Percentiles rank a stretch among this genome's conserved stretches.
phyloP scores from a whole-genome alignment of 202 grass and related monocot species.

The Thinopyrum obtusiflorum region DNA sequence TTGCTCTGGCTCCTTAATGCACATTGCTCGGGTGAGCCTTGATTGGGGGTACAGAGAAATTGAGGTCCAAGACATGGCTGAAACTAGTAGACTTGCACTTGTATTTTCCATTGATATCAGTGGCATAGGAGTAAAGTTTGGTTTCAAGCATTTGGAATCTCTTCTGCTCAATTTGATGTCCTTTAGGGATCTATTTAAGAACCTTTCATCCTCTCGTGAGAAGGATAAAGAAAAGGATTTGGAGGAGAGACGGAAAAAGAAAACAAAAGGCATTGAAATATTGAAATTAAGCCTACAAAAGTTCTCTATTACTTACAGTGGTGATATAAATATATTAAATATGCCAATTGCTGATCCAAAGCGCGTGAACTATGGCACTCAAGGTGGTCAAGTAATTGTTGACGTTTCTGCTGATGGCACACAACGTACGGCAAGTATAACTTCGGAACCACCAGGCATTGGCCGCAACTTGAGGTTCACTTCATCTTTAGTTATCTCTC shows the following conservation, averaged over 20 bases:
- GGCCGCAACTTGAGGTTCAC: constrained; percentile 67
- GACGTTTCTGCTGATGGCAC: constrained; percentile 88
- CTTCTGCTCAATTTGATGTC: constrained; percentile 67
- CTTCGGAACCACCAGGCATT: constrained; percentile 41
- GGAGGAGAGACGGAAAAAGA: constrained; percentile 53
- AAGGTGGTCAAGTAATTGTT: constrained; percentile 80
- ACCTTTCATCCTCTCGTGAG: constrained; percentile 44
- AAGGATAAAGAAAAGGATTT: constrained; percentile 51
- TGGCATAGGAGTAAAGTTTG: constrained; percentile 75
- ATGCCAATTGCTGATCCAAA: constrained; percentile 90
- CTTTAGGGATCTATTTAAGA: constrained; percentile 74
- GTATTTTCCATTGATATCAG: constrained; percentile 79
- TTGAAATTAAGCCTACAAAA: constrained; percentile 80
- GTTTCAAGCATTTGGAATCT: constrained; percentile 83
- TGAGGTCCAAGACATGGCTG: constrained; percentile 59
- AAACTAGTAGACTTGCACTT: constrained; percentile 54
- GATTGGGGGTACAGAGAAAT: constrained; percentile 85
- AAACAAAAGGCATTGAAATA: constrained; percentile 63
- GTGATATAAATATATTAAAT: constrained; percentile 70
- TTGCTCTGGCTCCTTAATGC: constrained; percentile 72
- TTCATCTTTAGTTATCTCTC: constrained; percentile 69
- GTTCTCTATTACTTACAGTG: constrained; percentile 68
- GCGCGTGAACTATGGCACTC: constrained; percentile 93
- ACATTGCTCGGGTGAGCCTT: constrained; percentile 77
- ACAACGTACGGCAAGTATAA: constrained; percentile 74